Conservation (phyloP, 148 eudicot species). For the Chenopodium quinoa region DNA sequence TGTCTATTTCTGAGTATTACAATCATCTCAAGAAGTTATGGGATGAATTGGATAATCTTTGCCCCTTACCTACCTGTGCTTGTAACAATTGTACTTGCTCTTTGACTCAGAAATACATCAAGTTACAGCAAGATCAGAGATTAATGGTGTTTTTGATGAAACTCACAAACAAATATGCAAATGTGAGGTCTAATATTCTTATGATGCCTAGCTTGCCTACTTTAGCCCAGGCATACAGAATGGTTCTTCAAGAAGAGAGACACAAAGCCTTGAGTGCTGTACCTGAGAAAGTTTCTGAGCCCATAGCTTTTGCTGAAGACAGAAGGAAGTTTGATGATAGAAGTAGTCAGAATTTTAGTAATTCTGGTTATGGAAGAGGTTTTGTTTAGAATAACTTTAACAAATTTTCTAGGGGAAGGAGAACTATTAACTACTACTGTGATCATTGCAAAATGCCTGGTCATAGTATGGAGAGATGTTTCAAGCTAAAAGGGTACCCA, state of each 20-base stretch:
- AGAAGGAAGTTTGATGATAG: too few species aligned
- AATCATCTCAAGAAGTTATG: background rate
- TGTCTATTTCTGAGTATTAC: too few species aligned
- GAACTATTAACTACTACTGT: too few species aligned
- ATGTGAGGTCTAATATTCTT: background rate
- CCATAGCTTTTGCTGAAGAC: background rate
- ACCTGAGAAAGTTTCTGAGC: background rate
- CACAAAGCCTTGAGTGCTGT: background rate
- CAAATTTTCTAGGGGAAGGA: too few species aligned
- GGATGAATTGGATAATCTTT: background rate
- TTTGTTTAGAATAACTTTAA: too few species aligned
- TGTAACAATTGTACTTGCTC: background rate
- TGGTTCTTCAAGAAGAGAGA: background rate
- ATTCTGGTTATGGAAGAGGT: too few species aligned
- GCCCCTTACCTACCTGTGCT: background rate
- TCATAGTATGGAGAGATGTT: too few species aligned
- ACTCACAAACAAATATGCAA: background rate
- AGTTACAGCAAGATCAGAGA: background rate
- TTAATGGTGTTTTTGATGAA: background rate
- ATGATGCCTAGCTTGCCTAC: background rate
- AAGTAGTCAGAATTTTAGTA: too few species aligned
- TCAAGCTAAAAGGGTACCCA: too few species aligned
- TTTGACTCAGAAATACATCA: background rate
- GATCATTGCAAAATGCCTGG: too few species aligned
- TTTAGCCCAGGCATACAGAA: background rate